A percentile compares a stretch with the other conserved stretches of the same genome.
Conservation (phyloP, 139 green algal species). For the Haematococcus lacustris region DNA sequence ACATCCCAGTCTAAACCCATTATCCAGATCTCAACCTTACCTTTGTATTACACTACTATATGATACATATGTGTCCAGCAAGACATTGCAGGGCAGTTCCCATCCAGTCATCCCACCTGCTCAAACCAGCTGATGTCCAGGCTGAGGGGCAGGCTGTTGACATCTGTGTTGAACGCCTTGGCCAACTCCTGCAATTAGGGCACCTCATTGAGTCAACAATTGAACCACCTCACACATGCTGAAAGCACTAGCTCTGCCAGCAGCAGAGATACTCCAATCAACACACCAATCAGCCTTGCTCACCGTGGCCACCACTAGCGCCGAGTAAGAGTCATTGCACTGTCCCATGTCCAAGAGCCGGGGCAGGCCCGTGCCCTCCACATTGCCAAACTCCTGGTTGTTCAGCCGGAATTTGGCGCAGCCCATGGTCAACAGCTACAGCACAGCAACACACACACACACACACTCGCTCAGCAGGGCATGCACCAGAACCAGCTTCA, state of each 20-base stretch:
- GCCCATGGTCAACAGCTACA: slow-evolving; percentile 60
- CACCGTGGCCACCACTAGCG: slow-evolving; percentile 55
- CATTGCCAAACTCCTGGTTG: slow-evolving; percentile 51
- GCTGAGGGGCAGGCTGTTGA: slow-evolving; percentile 67
- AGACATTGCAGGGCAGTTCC: too few species aligned
- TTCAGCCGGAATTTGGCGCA: slow-evolving; percentile 72
- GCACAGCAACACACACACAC: too few species aligned
- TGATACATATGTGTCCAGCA: background rate
- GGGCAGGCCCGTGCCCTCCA: slow-evolving; percentile 49
- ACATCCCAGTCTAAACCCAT: background rate
- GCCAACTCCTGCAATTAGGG: slow-evolving; percentile 46
- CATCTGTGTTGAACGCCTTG: slow-evolving; percentile 54
- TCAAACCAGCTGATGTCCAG: slow-evolving; percentile 66
- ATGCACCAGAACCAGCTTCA: too few species aligned
- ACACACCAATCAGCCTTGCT: background rate
- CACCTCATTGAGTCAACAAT: slow-evolving; percentile 6
- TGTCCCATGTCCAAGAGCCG: slow-evolving; percentile 78
- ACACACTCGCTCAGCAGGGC: too few species aligned
- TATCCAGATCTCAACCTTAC: background rate
- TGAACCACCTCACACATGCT: too few species aligned
- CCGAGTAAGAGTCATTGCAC: slow-evolving; percentile 49
- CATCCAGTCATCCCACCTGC: too few species aligned
- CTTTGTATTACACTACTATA: background rate
- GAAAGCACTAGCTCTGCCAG: too few species aligned
- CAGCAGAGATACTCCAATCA: too few species aligned